These are phyloP conservation scores for Escovopsis sp. DNA, from an alignment of 2,329 filamentous ascomycete genomes.

Conservation along the genomic window DNA sequence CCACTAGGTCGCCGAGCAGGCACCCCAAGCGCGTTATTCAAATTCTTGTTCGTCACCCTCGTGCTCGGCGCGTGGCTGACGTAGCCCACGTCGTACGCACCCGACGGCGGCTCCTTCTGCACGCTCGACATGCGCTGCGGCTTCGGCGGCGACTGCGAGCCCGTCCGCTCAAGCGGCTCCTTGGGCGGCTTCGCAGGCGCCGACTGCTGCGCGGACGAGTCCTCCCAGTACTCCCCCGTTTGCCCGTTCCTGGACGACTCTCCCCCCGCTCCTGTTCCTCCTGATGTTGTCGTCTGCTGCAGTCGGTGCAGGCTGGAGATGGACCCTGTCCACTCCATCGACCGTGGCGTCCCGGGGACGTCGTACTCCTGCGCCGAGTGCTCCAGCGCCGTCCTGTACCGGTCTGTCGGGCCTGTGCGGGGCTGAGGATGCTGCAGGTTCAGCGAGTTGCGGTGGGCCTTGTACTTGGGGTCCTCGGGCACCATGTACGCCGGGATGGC, in stretches of 20 bases:
- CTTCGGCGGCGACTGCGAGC: constrained; percentile 29
- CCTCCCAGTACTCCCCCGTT: constrained; percentile 28
- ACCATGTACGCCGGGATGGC: constrained; percentile 39
- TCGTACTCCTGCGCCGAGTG: constrained; percentile 55
- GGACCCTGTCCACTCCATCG: constrained; percentile 47
- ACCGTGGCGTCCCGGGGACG: constrained; percentile 41
- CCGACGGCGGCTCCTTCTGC: constrained; percentile 39
- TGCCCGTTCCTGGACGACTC: constrained; percentile 18
- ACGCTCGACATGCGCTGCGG: constrained; percentile 33
- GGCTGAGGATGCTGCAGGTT: constrained; percentile 71
- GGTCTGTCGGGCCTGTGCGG: constrained; percentile 54
- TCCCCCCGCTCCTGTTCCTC: constrained; percentile 30
- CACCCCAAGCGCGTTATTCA: constrained; percentile 36
- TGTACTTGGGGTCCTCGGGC: constrained; percentile 60
- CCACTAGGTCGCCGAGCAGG: constrained; percentile 41
- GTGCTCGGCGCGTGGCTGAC: constrained; percentile 41
- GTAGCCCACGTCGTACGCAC: constrained; percentile 38
- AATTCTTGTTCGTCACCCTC: constrained; percentile 40
- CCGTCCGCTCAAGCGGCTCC: constrained; percentile 36
- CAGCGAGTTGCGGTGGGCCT: constrained; percentile 65
- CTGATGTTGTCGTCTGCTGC: constrained; percentile 26
- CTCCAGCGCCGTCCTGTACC: constrained; percentile 60
- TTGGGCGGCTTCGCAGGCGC: constrained; percentile 46
- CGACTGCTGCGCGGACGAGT: constrained; percentile 25
- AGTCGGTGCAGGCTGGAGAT: constrained; percentile 42